phyloP scores from a whole-genome alignment of 352 stramenopile genomes.

The Peronosclerospora sorghi region DNA sequence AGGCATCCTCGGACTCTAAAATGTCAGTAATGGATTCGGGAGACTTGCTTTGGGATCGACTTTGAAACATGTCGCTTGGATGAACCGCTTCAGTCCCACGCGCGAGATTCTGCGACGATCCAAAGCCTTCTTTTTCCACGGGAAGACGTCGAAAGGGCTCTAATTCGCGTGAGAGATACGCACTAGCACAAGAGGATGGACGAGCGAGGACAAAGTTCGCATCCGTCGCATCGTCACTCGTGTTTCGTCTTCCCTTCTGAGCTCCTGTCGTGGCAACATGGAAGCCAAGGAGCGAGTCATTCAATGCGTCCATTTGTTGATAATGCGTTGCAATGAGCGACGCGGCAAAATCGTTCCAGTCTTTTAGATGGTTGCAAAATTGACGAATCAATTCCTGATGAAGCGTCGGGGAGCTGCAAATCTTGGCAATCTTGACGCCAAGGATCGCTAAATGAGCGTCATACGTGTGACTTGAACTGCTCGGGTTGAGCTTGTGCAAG shows the following conservation, averaged over 20 bases:
- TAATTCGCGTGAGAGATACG: slow-evolving; percentile 52
- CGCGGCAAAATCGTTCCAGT: slow-evolving; percentile 56
- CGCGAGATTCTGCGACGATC: slow-evolving; percentile 48
- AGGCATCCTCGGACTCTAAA: slow-evolving; percentile 41
- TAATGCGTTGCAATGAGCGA: slow-evolving; percentile 64
- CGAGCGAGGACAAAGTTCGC: slow-evolving; percentile 42
- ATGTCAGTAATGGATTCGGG: slow-evolving; percentile 65
- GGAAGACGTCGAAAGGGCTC: slow-evolving; percentile 53
- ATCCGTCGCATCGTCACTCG: slow-evolving; percentile 32
- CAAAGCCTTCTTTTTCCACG: slow-evolving; percentile 64
- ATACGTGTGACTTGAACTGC: slow-evolving; percentile 37
- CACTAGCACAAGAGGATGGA: slow-evolving; percentile 47
- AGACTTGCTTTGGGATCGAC: slow-evolving; percentile 58
- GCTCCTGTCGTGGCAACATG: slow-evolving; percentile 11
- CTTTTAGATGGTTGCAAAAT: slow-evolving; percentile 47
- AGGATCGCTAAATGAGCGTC: slow-evolving; percentile 66
- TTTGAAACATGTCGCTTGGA: slow-evolving; percentile 61
- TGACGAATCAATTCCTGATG: slow-evolving; percentile 71
- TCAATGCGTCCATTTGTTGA: slow-evolving; percentile 64
- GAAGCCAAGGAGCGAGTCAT: slow-evolving; percentile 30
- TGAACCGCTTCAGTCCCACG: slow-evolving; percentile 42
- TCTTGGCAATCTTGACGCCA: slow-evolving; percentile 72
- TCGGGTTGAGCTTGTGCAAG: slow-evolving; percentile 47
- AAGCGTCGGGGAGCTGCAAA: slow-evolving; percentile 56
- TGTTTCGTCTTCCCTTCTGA: slow-evolving; percentile 13